A percentile compares a stretch with the other conserved stretches of the same genome.
Evolutionary conservation across 345 rosid species (phyloP).

Genomic region (Linum tenue): DNA sequence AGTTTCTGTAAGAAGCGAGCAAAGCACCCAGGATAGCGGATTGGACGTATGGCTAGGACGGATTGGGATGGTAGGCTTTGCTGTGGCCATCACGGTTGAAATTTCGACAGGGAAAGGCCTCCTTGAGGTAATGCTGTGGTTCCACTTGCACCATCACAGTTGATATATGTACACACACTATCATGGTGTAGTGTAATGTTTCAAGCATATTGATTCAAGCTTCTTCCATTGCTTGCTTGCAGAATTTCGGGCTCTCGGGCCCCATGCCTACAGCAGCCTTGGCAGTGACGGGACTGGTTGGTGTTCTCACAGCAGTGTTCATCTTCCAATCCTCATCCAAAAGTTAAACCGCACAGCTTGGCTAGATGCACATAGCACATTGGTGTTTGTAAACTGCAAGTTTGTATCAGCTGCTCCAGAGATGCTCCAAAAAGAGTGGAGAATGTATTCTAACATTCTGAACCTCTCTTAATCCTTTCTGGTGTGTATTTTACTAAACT

Average conservation of each 20-base stretch:
- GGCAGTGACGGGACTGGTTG: slow-evolving; percentile 71
- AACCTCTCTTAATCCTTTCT: too few relatives aligned
- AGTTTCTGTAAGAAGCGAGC: slow-evolving; percentile 59
- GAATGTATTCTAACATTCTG: too few relatives aligned
- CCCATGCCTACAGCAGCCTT: slow-evolving; percentile 82
- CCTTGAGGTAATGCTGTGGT: slow-evolving; percentile 46
- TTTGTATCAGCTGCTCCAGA: too few relatives aligned
- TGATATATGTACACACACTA: neutral
- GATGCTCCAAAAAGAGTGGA: neutral
- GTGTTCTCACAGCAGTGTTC: slow-evolving; percentile 66
- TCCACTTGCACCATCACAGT: neutral
- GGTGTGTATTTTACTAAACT: too few relatives aligned
- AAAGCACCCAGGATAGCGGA: slow-evolving; percentile 43
- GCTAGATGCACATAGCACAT: neutral
- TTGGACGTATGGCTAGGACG: slow-evolving; percentile 91
- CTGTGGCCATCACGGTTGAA: slow-evolving; percentile 65
- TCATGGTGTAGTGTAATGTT: neutral
- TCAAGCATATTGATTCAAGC: neutral
- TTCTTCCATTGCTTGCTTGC: slow-evolving; percentile 17
- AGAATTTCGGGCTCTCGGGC: slow-evolving; percentile 76
- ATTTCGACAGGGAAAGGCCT: slow-evolving; percentile 80
- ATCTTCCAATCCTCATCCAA: slow-evolving; percentile 88
- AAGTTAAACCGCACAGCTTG: slow-evolving; percentile 23
- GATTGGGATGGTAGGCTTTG: slow-evolving; percentile 87
- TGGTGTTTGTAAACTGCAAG: slow-evolving; percentile 10